A percentile compares a stretch with the other conserved stretches of the same genome.
Conservation (phyloP, 805 yeast species). For the Saccharomycopsis oosterbeekiorum region DNA sequence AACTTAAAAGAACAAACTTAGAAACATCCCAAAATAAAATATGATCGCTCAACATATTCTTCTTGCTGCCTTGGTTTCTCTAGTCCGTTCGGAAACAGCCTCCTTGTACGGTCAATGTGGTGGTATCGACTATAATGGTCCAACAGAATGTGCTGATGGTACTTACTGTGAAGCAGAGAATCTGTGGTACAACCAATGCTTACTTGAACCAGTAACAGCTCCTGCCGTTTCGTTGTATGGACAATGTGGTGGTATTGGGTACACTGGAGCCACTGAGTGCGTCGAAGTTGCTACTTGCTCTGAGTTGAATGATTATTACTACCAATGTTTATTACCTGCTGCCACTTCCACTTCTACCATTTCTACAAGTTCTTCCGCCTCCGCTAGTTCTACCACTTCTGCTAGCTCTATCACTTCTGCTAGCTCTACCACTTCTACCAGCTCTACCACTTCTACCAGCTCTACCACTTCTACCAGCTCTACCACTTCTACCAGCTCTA, state of each 20-base stretch:
- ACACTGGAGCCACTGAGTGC: constrained; percentile 21
- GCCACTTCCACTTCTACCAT: not conserved
- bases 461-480: not conserved
- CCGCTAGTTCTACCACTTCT: not conserved
- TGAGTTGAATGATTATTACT: constrained; percentile 22
- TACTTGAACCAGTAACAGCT: not conserved
- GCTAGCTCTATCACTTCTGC: not conserved
- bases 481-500: no score
- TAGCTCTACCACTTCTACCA: not conserved
- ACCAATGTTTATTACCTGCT: constrained; percentile 20
- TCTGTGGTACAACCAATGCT: constrained; percentile 24
- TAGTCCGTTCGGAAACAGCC: not conserved
- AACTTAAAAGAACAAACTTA: not conserved
- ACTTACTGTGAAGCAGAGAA: constrained; percentile 21
- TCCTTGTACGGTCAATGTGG: constrained; percentile 23
- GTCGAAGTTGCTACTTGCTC: constrained; percentile 21
- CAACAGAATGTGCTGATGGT: constrained; percentile 21
- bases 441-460: not conserved
- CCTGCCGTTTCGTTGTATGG: constrained; percentile 16
- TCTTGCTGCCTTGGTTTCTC: not conserved
- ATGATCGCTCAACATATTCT: not conserved
- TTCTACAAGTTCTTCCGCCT: not conserved
- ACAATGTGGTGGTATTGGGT: constrained; percentile 24
- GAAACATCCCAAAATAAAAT: not conserved
- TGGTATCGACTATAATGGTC: constrained; percentile 19